Evolutionary conservation across 108 stramenopile genomes (phyloP), one percentile per base, ranked within the genome.

Genomic region (Cylindrotheca fusiformis): DNA sequence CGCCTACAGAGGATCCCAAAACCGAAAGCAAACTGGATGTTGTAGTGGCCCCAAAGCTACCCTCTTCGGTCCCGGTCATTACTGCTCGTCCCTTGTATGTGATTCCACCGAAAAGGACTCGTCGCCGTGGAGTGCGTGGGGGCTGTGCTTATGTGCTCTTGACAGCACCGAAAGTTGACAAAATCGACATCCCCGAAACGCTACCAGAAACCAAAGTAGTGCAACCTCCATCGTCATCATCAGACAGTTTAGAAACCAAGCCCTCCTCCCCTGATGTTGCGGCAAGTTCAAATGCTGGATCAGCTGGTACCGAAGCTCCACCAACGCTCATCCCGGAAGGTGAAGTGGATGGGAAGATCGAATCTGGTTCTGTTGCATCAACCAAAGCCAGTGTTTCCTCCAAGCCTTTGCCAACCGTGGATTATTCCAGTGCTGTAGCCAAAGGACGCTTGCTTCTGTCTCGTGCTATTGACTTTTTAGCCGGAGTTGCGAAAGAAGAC

Each of bases 61-160:
- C 25, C 1, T 65, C 54, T 46, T 30, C 22, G 32, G 18, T 67
- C 18, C 72, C 75, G 0, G 53, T 63, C 45, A 67, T 79, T 22
- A 60, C 62, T 5, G 74, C 60, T 5, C 74, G 77, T 32, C 65
- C 73, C 5, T 50, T 81, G 36, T 84, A 84, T 46, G 75, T 76
- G 20, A 56, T 76, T 26, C 83, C 83, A 3, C 76, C 83, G 4
- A 70, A 70, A 51, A 78, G 71, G 52, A 77, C 77, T 3, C 47
- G 67, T 20, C 78, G 78, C 41, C 69, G 79, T 21, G 83, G 83
- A 24, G 75, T 73, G 31, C 76, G 65, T 17, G 52, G 52, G 2
- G 83, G 83, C n/a, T 59, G 60, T 12, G 77, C 63, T 24, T 81
- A 81, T 36, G 44, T 84, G 21, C 63, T 84, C 33, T 52, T 84